Base-by-base conservation (phyloP, 2,329 filamentous ascomycete genomes). In the Reticulascus tulasneorum region DNA sequence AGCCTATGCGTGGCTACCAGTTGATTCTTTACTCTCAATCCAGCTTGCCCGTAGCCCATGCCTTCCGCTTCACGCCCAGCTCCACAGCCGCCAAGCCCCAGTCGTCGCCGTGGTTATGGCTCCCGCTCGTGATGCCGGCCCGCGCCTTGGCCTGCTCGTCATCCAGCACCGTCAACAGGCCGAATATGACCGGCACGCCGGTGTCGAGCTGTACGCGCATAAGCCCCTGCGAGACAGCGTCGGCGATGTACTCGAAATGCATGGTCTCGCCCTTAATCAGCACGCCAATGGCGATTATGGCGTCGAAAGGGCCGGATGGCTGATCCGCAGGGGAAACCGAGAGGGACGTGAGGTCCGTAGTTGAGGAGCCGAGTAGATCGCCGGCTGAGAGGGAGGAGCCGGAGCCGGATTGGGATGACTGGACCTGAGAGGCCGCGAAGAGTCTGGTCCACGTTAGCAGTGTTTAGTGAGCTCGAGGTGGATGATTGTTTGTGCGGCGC, bases 191-290 rank as follows among this genome's bases (percentile, higher is more conserved):
- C 21, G 93, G 93, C 33, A 94, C 79, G 28, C 87, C 86, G 9
- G 80, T 82, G 59, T 98, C 91, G 37, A 97, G 72, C 62, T 94
- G 89, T 40, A 97, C 82, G 47, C 87, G 82, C 93, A 98, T 98
- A 43, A 98, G 73, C 7, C 88, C 93, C 44, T 95, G 87, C 39
- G 82, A 88, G 7, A 94, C 89, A 25, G 87, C 79, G 47, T 97
- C 93, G 26, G 90, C 77, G 53, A 98, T 98, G 68, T 98, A 97
- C 67, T 98, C 93, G 56, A 98, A 98, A 67, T 98, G 93, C 89
- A 96, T 96, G 7, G 93, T 97, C 66, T 94, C 86, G 60, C 93
- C 93, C 71, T 98, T 98, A 69, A 98, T 96, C 43, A 98, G 78
- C 38, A 95, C 90, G 37, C 93, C 93, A 49, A 98, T 86, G 35